Conservation (phyloP, 2,329 filamentous ascomycete species). For the Metarhizium anisopliae region DNA sequence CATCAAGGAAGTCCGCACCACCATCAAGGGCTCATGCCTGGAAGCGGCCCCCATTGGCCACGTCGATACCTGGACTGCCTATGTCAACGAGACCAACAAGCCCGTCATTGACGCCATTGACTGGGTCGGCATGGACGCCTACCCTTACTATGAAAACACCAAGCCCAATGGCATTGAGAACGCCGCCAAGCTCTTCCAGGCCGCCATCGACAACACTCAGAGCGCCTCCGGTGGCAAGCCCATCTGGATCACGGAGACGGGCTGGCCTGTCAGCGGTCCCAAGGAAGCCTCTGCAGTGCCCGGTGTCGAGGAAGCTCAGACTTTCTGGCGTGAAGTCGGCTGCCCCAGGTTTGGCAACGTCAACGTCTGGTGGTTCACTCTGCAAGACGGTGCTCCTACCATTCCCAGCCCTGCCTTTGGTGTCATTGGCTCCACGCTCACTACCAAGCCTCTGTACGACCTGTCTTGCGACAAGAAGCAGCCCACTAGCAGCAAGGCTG, state of each 20-base stretch:
- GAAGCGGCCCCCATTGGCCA: constrained; percentile 59
- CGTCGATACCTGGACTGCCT: constrained; percentile 83
- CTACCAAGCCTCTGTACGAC: constrained; percentile 50
- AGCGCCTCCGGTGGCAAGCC: constrained; percentile 54
- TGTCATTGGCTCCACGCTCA: constrained; percentile 47
- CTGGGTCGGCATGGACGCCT: constrained; percentile 77
- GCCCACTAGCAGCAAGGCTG: constrained; percentile 4
- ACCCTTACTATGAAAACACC: constrained; percentile 74
- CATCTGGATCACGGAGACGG: constrained; percentile 83
- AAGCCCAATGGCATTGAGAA: constrained; percentile 56
- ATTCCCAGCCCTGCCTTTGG: constrained; percentile 63
- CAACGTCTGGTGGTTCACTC: constrained; percentile 70
- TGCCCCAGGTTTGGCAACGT: constrained; percentile 58
- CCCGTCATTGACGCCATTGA: constrained; percentile 62
- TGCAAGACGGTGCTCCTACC: constrained; percentile 54
- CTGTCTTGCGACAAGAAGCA: constrained; percentile 41
- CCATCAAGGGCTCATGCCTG: constrained; percentile 54
- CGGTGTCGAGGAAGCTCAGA: constrained; percentile 58
- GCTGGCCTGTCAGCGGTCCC: constrained; percentile 69
- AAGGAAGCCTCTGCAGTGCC: constrained; percentile 54
- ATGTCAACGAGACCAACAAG: constrained; percentile 63
- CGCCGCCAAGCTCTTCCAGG: constrained; percentile 58
- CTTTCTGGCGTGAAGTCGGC: constrained; percentile 72
- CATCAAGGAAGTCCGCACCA: constrained; percentile 57
- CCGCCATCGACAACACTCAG: constrained; percentile 52